phyloP scores from a whole-genome alignment of 768 basidiomycete species.

The Collybiopsis luxurians region DNA sequence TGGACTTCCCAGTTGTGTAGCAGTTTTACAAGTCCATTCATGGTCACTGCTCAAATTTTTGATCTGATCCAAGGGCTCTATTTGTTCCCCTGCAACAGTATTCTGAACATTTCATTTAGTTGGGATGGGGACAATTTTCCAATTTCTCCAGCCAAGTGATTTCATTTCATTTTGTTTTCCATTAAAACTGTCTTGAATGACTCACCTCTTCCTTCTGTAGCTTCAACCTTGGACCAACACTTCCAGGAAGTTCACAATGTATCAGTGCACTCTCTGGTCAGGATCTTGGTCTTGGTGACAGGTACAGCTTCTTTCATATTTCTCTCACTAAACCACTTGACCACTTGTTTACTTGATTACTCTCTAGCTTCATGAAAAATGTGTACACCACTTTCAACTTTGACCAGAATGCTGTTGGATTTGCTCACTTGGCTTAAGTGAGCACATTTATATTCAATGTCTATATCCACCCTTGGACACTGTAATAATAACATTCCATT shows the following conservation, averaged over 20 bases:
- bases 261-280: conserved; percentile 32
- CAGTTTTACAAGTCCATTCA: conserved; percentile 23
- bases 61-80: conserved; percentile 17
- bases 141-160: conserved; percentile 38
- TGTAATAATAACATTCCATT: too few species aligned
- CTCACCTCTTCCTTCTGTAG: conserved; percentile 9
- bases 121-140: conserved; percentile 34
- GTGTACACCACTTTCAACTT: conserved; percentile 41
- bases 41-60: conserved; percentile 11
- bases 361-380: conserved; percentile 32
- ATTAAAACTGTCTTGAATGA: too few species aligned
- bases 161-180: neutral
- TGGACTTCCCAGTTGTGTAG: conserved; percentile 23
- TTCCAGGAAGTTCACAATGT: conserved; percentile 27
- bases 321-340: neutral
- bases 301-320: neutral
- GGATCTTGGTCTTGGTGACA: conserved; percentile 18
- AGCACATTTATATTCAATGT: too few species aligned
- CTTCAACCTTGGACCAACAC: conserved; percentile 42
- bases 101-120: conserved; percentile 27
- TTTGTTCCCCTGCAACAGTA: conserved; percentile 25
- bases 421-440: too few species aligned
- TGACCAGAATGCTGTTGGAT: conserved; percentile 27
- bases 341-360: neutral
- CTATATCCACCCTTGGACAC: too few species aligned